Percentiles rank a stretch among this genome's conserved stretches.
Evolutionary conservation across 1,284 basidiomycete species (phyloP).

Genomic region (Cystobasidium sp.): DNA sequence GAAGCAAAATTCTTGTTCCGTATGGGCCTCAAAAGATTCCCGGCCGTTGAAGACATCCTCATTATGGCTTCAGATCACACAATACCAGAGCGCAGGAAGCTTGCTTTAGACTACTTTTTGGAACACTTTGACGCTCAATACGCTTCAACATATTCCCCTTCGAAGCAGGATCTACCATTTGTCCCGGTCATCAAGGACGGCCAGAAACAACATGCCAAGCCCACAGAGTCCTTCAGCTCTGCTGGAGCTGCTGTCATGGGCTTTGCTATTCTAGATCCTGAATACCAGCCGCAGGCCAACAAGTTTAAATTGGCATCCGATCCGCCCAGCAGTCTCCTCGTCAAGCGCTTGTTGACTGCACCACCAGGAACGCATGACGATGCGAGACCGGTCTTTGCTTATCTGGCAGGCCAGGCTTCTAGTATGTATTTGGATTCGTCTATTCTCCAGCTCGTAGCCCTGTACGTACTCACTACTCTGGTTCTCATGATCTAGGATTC

Average conservation of each 20-base stretch:
- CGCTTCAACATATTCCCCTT: neutral
- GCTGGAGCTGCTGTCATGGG: constrained; percentile 74
- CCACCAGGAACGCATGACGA: constrained; percentile 67
- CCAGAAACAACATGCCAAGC: constrained; percentile 66
- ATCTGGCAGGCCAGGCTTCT: constrained; percentile 65
- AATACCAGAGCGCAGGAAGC: constrained; percentile 61
- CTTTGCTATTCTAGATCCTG: constrained; percentile 70
- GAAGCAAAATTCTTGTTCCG: constrained; percentile 86
- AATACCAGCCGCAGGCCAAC: constrained; percentile 64
- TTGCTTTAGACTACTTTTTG: constrained; percentile 77
- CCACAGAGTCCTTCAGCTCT: constrained; percentile 77
- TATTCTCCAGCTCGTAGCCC: too few species aligned
- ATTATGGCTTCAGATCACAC: constrained; percentile 66
- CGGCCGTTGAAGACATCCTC: constrained; percentile 71
- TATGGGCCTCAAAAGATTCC: constrained; percentile 75
- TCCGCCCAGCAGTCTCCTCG: constrained; percentile 70
- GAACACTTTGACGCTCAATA: constrained; percentile 62
- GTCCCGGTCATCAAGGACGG: constrained; percentile 72
- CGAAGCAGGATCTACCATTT: constrained; percentile 65
- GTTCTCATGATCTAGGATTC: constrained; percentile 50
- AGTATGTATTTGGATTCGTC: constrained; percentile 11
- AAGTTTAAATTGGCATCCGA: constrained; percentile 78
- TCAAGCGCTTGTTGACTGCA: constrained; percentile 67
- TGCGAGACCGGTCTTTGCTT: constrained; percentile 74
- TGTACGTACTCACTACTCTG: neutral